A percentile compares a stretch with the other conserved stretches of the same genome.
phyloP scores from a whole-genome alignment of 331 rosid species.

The Spiraea crenata region DNA sequence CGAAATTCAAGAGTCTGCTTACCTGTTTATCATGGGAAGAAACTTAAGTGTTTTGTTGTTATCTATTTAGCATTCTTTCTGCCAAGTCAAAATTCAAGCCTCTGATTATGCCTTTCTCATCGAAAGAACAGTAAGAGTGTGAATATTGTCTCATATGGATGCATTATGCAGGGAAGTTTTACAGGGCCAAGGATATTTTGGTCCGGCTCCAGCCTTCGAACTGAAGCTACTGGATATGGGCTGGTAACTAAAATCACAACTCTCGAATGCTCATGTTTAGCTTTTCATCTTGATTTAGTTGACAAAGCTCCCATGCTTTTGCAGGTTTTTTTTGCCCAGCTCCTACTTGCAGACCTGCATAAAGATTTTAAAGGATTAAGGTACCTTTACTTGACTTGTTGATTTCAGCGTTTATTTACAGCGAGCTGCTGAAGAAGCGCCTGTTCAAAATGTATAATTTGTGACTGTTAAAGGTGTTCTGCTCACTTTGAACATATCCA shows the following conservation, averaged over 20 bases:
- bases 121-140: constrained; percentile 6
- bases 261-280: constrained; percentile 6
- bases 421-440: no score
- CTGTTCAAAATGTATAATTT: not conserved
- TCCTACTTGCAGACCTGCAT: constrained; percentile 92
- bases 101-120: constrained; percentile 2
- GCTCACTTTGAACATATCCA: constrained; percentile 18
- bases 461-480: constrained; percentile 17
- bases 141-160: constrained; percentile 39
- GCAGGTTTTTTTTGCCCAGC: constrained; percentile 99
- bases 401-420: constrained; percentile 20
- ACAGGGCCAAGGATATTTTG: constrained; percentile 99
- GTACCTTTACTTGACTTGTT: constrained; percentile 41
- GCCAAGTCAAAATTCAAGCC: not conserved
- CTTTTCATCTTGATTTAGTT: constrained; percentile 14
- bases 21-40: constrained; percentile 2
- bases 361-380: constrained; percentile 98
- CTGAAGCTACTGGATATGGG: constrained; percentile 99
- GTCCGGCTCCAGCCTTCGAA: constrained; percentile 99
- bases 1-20: not conserved
- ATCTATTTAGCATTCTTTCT: not conserved
- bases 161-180: constrained; percentile 96
- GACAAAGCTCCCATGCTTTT: constrained; percentile 33
- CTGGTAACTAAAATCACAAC: constrained; percentile 65
- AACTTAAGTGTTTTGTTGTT: constrained; percentile 15